phyloP scores from a whole-genome alignment of 768 basidiomycete genomes.

The Suillus bovinus region DNA sequence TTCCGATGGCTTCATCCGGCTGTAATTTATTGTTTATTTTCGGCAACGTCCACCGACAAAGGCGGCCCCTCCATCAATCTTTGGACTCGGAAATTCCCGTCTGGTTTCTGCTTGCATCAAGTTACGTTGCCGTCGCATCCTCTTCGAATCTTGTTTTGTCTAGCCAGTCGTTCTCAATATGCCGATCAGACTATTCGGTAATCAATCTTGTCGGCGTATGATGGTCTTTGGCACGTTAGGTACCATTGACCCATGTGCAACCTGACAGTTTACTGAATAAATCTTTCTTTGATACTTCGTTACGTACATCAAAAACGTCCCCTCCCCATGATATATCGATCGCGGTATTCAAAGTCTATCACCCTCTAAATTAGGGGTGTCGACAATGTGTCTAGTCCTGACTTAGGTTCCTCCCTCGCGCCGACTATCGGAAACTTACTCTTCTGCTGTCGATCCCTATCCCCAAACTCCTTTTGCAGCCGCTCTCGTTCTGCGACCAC shows the following conservation, averaged over 20 bases:
- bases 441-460: constrained; percentile 2
- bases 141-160: no score
- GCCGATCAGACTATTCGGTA: no score
- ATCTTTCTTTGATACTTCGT: neutral
- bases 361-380: no score
- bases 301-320: constrained; percentile 3
- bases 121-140: no score
- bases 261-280: neutral
- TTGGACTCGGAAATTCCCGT: neutral
- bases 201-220: no score
- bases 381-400: neutral
- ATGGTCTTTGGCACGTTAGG: neutral
- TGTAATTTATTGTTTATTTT: neutral
- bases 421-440: neutral
- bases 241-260: neutral
- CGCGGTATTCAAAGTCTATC: neutral
- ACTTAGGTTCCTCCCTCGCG: neutral
- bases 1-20: neutral
- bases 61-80: neutral
- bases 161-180: no score
- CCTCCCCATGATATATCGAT: no score
- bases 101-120: neutral
- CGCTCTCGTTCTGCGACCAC: neutral
- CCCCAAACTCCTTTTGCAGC: neutral
- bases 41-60: neutral